These are phyloP conservation scores for Plantago ovata DNA, from an alignment of 257 asterid species.

Conservation along the genomic window DNA sequence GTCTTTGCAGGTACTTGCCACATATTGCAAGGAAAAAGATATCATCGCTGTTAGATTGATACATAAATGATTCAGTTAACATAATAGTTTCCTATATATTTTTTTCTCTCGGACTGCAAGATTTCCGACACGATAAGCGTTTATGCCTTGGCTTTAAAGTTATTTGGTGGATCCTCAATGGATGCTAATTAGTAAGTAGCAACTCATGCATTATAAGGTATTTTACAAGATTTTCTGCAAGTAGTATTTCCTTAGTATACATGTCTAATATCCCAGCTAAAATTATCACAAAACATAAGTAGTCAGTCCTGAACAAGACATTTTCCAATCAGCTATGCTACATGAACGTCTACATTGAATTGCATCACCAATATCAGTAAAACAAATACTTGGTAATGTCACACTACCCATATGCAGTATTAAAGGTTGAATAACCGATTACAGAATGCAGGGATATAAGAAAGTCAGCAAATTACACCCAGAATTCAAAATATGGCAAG, in stretches of 20 bases:
- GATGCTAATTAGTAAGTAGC: too few species aligned
- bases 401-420: neutral
- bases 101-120: neutral
- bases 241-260: neutral
- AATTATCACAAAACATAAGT: neutral
- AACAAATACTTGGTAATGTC: neutral
- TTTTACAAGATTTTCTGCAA: neutral
- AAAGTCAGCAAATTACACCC: conserved; percentile 42
- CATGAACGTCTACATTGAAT: too few species aligned
- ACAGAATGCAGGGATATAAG: neutral
- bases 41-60: neutral
- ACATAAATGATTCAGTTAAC: too few species aligned
- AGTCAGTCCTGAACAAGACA: neutral
- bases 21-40: neutral
- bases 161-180: neutral
- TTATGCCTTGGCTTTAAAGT: neutral
- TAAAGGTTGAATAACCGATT: conserved; percentile 1
- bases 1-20: conserved; percentile 65
- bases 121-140: neutral
- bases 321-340: too few species aligned
- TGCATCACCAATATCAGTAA: neutral
- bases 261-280: neutral
- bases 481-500: conserved; percentile 69
- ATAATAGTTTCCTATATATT: neutral
- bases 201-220: neutral